Base-by-base conservation (phyloP, 139 green algal genomes). In the Choricystis sp. region DNA sequence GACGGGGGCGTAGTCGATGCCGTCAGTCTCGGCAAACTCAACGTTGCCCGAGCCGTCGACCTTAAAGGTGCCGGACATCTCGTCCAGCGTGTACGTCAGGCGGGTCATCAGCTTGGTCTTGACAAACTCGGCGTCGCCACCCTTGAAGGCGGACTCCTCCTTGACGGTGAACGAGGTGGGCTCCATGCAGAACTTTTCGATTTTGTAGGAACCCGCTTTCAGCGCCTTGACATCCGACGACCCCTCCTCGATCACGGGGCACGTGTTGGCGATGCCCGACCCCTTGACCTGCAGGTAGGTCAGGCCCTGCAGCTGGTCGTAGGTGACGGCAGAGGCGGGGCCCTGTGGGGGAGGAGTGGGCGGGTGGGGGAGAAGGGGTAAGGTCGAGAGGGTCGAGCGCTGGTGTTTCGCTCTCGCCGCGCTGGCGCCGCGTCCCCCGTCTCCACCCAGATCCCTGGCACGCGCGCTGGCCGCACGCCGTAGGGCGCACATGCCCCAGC, bases 241-340 rank as follows among this genome's bases (percentile, higher is more conserved):
- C 63, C 86, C 88, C 20, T 49, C 66, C 49, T 85, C 75, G 40
- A 98, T 74, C 22, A 94, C 83, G 26, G 93, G 85, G 93, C 93
- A 99, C 61, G 94, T 96, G 90, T 99, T 99, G 76, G 93, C 93
- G 60, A 96, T 73, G 67, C 93, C 93, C 22, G 80, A 88, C 64
- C 93, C 93, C 87, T 99, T 99, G 40, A 99, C 89, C 79, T 99
- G 89, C 48, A 95, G 74, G 83, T 99, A 99, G 66, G 93, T 96
- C 72, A 96, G 81, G 63, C 83, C 81, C 72, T 97, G 86, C 27
- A 97, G 76, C 81, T 98, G 78, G 63, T 98, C 92, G 72, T 87
- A 96, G 74, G 85, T 96, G 40, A 98, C 65, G 9, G 89, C 91
- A 49, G 80, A 78, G 56, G 86, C 89, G 29, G 76, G 40, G 9